Evolutionary conservation across 1,139 yeast species (phyloP).

Genomic region (Debaryomyces sp.): DNA sequence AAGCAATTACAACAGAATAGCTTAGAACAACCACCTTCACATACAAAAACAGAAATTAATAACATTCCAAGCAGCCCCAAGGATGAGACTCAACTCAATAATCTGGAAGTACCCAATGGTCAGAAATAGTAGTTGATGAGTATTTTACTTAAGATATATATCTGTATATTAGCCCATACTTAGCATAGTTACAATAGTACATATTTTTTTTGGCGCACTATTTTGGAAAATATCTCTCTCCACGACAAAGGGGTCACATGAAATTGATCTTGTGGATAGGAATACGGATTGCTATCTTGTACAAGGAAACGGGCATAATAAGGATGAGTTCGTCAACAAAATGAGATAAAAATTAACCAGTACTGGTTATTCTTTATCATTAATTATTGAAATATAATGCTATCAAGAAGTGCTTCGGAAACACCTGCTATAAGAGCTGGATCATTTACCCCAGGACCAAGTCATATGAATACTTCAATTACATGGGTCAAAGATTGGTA

Average conservation of each 20-base stretch:
- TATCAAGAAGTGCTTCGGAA: slow-evolving; percentile 23
- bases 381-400: slow-evolving; percentile 13
- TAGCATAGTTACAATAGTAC: neutral
- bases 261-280: slow-evolving; percentile 4
- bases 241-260: slow-evolving; percentile 6
- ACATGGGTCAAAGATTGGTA: slow-evolving; percentile 51
- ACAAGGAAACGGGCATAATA: neutral
- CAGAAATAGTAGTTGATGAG: neutral
- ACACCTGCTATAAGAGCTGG: slow-evolving; percentile 13
- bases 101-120: neutral
- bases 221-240: neutral
- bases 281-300: slow-evolving; percentile 1
- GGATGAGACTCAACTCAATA: neutral
- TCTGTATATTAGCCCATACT: neutral
- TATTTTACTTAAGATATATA: neutral
- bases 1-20: slow-evolving; percentile 19
- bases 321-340: neutral
- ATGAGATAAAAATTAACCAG: slow-evolving; percentile 2
- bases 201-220: neutral
- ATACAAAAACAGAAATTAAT: neutral
- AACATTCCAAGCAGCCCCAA: neutral
- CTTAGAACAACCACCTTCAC: neutral
- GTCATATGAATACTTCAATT: slow-evolving; percentile 28
- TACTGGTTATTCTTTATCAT: neutral
- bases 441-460: slow-evolving; percentile 16